A percentile compares a stretch with the other conserved stretches of the same genome.
phyloP scores from a whole-genome alignment of 2,329 filamentous ascomycete genomes.

The Colletotrichum gigasporum region DNA sequence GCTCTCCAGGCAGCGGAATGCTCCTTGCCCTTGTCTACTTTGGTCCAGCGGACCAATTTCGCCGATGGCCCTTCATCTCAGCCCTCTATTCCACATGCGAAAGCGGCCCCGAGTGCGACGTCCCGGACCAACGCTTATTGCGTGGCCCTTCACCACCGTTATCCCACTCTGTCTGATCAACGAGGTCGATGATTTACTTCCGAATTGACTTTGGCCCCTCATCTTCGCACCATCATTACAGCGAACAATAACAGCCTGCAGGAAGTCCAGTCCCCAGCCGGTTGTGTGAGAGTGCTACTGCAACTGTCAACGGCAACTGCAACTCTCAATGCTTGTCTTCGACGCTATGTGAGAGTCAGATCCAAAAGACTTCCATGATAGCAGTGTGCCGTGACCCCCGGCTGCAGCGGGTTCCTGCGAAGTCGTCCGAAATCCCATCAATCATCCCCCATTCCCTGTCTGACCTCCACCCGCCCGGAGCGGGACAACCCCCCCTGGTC shows the following conservation, averaged over 20 bases:
- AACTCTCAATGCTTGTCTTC: conserved; percentile 8
- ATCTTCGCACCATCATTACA: not conserved
- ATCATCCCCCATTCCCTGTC: conserved; percentile 20
- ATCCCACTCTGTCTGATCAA: too few species aligned
- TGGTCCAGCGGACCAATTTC: conserved; percentile 2
- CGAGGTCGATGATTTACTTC: too few species aligned
- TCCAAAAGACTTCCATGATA: not conserved
- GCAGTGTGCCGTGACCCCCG: not conserved
- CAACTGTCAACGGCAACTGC: too few species aligned
- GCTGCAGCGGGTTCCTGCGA: conserved; percentile 19
- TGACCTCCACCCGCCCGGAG: conserved; percentile 14
- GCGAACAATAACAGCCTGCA: too few species aligned
- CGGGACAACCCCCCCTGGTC: conserved; percentile 2
- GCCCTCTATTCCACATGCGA: not conserved
- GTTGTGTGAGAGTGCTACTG: too few species aligned
- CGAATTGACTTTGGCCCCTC: not conserved
- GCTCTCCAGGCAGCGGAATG: not conserved
- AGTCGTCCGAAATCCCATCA: conserved; percentile 23
- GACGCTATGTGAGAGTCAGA: not conserved
- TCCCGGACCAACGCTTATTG: not conserved
- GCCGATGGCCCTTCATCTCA: not conserved
- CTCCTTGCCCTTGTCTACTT: not conserved
- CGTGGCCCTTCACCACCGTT: too few species aligned
- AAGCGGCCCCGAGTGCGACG: not conserved
- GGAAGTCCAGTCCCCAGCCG: too few species aligned